Base-by-base conservation (phyloP, 176 grass and related monocot species). In the Avena insularis region DNA sequence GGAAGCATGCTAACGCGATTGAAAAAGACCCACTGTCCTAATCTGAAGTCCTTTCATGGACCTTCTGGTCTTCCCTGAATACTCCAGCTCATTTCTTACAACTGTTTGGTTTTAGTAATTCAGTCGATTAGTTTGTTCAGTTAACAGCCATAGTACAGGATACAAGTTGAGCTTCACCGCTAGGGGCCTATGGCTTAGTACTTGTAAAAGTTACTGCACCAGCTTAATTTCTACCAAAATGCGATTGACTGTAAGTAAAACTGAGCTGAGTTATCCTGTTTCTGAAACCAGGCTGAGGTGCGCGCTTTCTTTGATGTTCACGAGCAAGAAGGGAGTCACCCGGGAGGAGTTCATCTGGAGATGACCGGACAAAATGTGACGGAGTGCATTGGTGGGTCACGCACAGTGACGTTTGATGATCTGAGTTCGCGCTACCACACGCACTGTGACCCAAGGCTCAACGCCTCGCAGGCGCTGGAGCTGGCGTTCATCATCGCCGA, bases 361-460 rank as follows among this genome's bases (percentile, higher is more conserved):
- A 93, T 96, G 94, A 96, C 94, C 0, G 94, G 94, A 21, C 94
- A 96, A 77, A 96, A 96, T 59, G 91, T 96, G 79, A 96, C 91
- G 5, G 94, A 96, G 65, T 93, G 94, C 85, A 91, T 96, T 40
- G 94, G 94, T 9, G 94, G 91, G n/a, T 93, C 89, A 13, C 78
- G 91, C 15, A 90, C 89, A 0, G 89, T 96, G 56, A 96, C 94
- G 12, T 93, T 91, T 0, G 94, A 96, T 20, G 94, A 96, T 83
- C 77, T 96, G 68, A 29, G 89, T 38, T 96, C 64, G 6, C 64
- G 64, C 29, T 67, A 67, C 64, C 64, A 67, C 31, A 67, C 91
- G 0, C 93, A 95, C 49, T 93, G 91, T 3, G 95, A 98, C 86
- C 95, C 95, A 47, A 92, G 95, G 81, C 83, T 98, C 17, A 98